Conservation (phyloP, 2,329 filamentous ascomycete genomes). For the Fusarium sp. region DNA sequence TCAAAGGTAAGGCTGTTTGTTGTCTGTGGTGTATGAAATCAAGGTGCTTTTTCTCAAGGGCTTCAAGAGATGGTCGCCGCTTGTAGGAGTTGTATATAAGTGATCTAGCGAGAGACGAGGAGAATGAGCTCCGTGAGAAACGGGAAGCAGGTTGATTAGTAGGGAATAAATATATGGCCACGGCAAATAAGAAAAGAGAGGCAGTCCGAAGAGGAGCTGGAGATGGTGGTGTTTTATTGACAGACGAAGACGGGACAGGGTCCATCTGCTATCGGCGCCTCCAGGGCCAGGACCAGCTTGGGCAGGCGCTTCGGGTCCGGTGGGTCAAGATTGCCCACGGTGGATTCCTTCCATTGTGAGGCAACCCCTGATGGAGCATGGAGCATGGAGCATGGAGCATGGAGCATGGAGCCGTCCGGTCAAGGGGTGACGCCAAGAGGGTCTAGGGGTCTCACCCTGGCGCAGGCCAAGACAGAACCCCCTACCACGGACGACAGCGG, state of each 20-base stretch:
- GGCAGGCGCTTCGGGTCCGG: conserved; percentile 34
- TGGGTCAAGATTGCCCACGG: conserved; percentile 33
- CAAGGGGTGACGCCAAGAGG: conserved; percentile 31
- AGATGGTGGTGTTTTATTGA: conserved; percentile 9
- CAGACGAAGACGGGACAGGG: conserved; percentile 11
- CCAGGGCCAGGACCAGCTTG: conserved; percentile 1
- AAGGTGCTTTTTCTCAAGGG: conserved; percentile 24
- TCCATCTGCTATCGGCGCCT: conserved; percentile 22
- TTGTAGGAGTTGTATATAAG: conserved; percentile 25
- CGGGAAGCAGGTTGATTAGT: conserved; percentile 32
- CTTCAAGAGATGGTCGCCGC: conserved; percentile 33
- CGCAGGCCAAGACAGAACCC: conserved; percentile 7
- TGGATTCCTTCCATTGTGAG: background rate
- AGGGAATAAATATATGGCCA: conserved; percentile 23
- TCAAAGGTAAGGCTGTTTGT: conserved; percentile 16
- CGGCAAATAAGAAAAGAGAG: conserved; percentile 10
- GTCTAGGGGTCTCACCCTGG: conserved; percentile 26
- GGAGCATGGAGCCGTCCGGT: conserved; percentile 6
- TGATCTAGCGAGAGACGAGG: conserved; percentile 6
- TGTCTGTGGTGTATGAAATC: conserved; percentile 12
- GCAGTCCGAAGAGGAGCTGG: conserved; percentile 20
- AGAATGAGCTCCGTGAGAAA: background rate
- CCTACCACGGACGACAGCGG: background rate
- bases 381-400: conserved; percentile 3
- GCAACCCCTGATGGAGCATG: conserved; percentile 29